Conservation (phyloP, 805 yeast genomes). For the Candida morakotiae region DNA sequence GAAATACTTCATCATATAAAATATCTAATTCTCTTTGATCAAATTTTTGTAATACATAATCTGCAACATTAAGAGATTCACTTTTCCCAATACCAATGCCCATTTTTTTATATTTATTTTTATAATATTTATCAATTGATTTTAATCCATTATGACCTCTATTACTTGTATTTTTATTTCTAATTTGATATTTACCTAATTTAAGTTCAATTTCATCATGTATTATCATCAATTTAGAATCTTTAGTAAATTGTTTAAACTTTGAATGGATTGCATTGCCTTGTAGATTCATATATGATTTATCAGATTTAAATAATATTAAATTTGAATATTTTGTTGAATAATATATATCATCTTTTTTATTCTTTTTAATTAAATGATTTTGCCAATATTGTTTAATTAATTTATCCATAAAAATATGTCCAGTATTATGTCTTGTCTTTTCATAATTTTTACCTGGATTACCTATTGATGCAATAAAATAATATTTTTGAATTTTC, state of each 20-base stretch:
- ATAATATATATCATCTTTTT: constrained; percentile 6
- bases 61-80: background rate
- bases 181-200: constrained; percentile 61
- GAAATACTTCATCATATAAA: constrained; percentile 38
- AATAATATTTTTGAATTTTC: constrained; percentile 2
- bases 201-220: constrained; percentile 77
- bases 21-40: constrained; percentile 38
- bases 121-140: constrained; percentile 44
- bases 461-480: constrained; percentile 64
- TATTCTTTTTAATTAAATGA: constrained; percentile 11
- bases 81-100: constrained; percentile 80
- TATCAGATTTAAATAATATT: constrained; percentile 45
- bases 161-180: constrained; percentile 56
- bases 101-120: constrained; percentile 54
- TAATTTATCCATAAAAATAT: constrained; percentile 41
- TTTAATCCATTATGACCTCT: constrained; percentile 86
- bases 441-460: constrained; percentile 59
- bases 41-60: constrained; percentile 59
- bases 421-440: constrained; percentile 82
- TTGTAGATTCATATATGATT: constrained; percentile 64
- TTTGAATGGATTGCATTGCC: constrained; percentile 53
- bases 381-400: constrained; percentile 19
- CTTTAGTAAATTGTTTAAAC: constrained; percentile 36
- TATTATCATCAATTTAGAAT: constrained; percentile 45
- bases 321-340: constrained; percentile 23